Conservation (phyloP, 1,139 yeast genomes). For the Diutina pseudorugosa region DNA sequence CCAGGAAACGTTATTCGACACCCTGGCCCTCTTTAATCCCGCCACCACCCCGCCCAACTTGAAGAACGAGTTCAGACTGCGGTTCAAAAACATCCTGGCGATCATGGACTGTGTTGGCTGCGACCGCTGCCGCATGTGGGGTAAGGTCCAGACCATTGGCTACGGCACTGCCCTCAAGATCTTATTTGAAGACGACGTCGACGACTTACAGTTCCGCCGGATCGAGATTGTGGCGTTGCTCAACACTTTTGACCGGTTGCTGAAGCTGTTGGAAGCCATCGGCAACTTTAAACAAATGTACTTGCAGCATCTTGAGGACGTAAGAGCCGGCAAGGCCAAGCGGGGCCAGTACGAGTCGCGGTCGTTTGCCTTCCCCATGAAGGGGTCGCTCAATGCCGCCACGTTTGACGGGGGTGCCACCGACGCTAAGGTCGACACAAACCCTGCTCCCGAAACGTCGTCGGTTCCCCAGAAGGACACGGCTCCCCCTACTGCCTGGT, state of each 20-base stretch:
- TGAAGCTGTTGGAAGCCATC: conserved; percentile 72
- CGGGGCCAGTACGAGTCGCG: conserved; percentile 30
- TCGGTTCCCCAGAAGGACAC: neutral
- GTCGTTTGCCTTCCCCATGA: conserved; percentile 29
- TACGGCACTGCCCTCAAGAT: conserved; percentile 93
- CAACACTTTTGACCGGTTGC: conserved; percentile 84
- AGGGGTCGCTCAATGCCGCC: conserved; percentile 6
- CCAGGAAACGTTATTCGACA: conserved; percentile 29
- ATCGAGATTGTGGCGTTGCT: conserved; percentile 83
- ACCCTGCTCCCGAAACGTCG: conserved; percentile 7
- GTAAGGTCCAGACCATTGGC: conserved; percentile 92
- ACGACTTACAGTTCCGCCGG: conserved; percentile 46
- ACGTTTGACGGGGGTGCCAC: neutral
- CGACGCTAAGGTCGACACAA: neutral
- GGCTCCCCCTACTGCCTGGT: neutral
- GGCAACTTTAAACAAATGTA: conserved; percentile 55
- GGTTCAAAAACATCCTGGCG: conserved; percentile 82
- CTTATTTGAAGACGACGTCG: conserved; percentile 59
- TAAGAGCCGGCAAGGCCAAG: conserved; percentile 25
- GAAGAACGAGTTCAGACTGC: conserved; percentile 70
- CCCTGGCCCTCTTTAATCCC: conserved; percentile 43
- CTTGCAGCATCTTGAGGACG: conserved; percentile 29
- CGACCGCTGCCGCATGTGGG: conserved; percentile 96
- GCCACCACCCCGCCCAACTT: conserved; percentile 39
- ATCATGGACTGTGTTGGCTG: conserved; percentile 98